A percentile compares a stretch with the other conserved stretches of the same genome.
Evolutionary conservation across 345 rosid species (phyloP).

Genomic region (Aquilaria malaccensis): DNA sequence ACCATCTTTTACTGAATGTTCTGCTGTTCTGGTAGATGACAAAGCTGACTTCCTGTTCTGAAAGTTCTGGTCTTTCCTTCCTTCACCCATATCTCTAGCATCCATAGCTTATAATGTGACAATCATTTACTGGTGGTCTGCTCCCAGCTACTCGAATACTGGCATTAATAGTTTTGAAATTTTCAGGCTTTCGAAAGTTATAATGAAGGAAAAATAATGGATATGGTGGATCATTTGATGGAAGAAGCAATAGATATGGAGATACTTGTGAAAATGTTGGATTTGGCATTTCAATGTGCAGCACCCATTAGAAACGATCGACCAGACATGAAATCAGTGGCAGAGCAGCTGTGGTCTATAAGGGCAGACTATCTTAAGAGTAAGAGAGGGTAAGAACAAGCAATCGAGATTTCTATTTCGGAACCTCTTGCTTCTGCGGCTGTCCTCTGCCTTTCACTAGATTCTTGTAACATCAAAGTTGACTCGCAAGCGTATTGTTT

Average conservation of each 20-base stretch:
- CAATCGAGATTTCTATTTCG: not conserved
- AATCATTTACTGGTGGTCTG: not conserved
- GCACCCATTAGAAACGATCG: conserved; percentile 72
- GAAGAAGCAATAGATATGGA: conserved; percentile 42
- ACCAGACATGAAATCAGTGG: conserved; percentile 81
- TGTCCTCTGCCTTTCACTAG: too few species aligned
- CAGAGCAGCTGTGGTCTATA: conserved; percentile 82
- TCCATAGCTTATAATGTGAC: too few species aligned
- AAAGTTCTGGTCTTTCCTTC: too few species aligned
- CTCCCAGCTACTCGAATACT: not conserved
- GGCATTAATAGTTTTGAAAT: conserved; percentile 4
- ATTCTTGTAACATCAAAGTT: too few species aligned
- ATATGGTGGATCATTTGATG: conserved; percentile 58
- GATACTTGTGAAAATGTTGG: conserved; percentile 51
- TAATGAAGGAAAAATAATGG: conserved; percentile 46
- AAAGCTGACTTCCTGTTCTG: too few species aligned
- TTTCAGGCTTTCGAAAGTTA: conserved; percentile 71
- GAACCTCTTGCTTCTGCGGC: too few species aligned
- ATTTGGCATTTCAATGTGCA: conserved; percentile 82
- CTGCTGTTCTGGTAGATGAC: too few species aligned
- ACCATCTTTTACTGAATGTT: too few species aligned
- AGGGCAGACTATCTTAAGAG: conserved; percentile 66
- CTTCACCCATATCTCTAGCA: too few species aligned
- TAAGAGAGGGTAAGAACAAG: conserved; percentile 16
- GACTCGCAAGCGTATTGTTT: too few species aligned